These are phyloP conservation scores for Dioscorea dumetorum DNA, from an alignment of 106 monocot species.

Conservation along the genomic window DNA sequence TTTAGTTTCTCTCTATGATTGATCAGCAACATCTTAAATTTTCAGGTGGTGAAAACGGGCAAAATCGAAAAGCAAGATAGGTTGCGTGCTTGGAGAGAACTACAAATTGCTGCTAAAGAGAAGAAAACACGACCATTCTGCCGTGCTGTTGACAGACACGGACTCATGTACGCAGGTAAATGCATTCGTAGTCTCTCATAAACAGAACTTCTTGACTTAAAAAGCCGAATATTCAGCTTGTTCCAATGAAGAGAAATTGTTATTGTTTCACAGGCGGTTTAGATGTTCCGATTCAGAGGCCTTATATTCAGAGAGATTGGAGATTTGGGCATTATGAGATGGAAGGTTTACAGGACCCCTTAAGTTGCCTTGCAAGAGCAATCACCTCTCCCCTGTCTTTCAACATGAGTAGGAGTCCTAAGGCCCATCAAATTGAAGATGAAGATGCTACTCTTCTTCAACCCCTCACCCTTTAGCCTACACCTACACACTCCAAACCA, in stretches of 20 bases:
- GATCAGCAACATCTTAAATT: slow-evolving; percentile 6
- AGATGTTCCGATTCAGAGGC: slow-evolving; percentile 62
- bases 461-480: background rate
- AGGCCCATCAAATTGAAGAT: slow-evolving; percentile 25
- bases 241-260: background rate
- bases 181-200: background rate
- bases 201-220: background rate
- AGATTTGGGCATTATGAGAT: slow-evolving; percentile 92
- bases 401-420: slow-evolving; percentile 8
- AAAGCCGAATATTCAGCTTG: background rate
- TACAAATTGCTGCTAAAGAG: slow-evolving; percentile 59
- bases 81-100: slow-evolving; percentile 62
- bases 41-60: slow-evolving; percentile 71
- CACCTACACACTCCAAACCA: too few species aligned
- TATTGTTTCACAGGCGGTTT: slow-evolving; percentile 49
- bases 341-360: slow-evolving; percentile 85
- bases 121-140: slow-evolving; percentile 74
- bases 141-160: slow-evolving; percentile 66
- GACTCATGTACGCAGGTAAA: slow-evolving; percentile 91
- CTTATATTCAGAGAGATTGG: slow-evolving; percentile 69
- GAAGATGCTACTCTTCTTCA: slow-evolving; percentile 21
- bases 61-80: slow-evolving; percentile 71
- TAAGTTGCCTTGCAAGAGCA: slow-evolving; percentile 40
- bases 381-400: slow-evolving; percentile 27
- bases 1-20: background rate